Conservation (phyloP, 1,284 basidiomycete species). For the Puccinia sorghi region DNA sequence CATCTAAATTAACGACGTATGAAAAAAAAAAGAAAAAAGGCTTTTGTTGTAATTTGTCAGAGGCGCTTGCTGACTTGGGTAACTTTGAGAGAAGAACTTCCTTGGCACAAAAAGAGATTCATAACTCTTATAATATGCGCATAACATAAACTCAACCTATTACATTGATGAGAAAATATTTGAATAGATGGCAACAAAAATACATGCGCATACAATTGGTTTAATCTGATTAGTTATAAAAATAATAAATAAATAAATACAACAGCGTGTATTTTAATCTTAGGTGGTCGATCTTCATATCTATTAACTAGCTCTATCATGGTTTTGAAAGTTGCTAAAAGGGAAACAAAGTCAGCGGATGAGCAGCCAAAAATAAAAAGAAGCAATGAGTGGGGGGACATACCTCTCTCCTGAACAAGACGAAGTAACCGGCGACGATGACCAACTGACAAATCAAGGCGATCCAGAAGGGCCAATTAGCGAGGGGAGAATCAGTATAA, state of each 20-base stretch:
- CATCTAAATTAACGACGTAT: too few relatives aligned
- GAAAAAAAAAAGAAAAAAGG: too few relatives aligned
- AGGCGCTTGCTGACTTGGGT: too few relatives aligned
- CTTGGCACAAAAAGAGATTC: too few relatives aligned
- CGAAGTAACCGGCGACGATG: conserved; percentile 86
- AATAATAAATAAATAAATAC: too few relatives aligned
- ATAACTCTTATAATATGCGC: too few relatives aligned
- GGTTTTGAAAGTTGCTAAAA: conserved; percentile 48
- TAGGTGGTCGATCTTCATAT: not conserved
- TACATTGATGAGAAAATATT: too few relatives aligned
- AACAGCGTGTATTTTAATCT: not conserved
- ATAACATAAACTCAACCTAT: too few relatives aligned
- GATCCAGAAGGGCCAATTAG: conserved; percentile 75
- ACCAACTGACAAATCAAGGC: conserved; percentile 75
- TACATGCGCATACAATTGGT: not conserved
- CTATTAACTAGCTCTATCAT: not conserved
- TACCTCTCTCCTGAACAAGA: conserved; percentile 82
- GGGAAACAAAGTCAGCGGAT: not conserved
- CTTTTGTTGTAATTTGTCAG: too few relatives aligned
- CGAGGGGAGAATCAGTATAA: conserved; percentile 33
- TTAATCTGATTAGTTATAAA: not conserved
- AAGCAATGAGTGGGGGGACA: too few relatives aligned
- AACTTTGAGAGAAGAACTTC: too few relatives aligned
- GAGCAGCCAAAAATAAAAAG: too few relatives aligned
- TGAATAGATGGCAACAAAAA: not conserved